These are phyloP conservation scores for Daldinia bambusicola DNA, from an alignment of 495 filamentous ascomycete genomes.

Conservation along the genomic window DNA sequence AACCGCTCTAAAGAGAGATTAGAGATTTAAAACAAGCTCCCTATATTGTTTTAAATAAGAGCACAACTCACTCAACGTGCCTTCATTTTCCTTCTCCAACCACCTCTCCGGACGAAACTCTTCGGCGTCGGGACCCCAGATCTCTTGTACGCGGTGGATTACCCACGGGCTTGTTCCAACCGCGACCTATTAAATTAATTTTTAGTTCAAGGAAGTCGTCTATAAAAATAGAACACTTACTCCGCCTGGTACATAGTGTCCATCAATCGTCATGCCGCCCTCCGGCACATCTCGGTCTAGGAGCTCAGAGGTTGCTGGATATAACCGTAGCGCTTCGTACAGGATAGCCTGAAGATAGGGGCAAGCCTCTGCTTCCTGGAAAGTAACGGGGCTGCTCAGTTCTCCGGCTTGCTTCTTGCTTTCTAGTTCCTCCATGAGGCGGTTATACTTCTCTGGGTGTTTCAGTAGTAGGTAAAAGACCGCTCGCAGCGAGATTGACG, in stretches of 20 bases:
- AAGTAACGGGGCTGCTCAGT: background rate
- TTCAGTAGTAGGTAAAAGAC: background rate
- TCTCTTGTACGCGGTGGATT: background rate
- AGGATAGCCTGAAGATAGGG: background rate
- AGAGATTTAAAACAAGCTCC: background rate
- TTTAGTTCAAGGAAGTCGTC: background rate
- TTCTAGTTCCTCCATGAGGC: background rate
- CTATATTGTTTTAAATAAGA: background rate
- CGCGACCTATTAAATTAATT: background rate
- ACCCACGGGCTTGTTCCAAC: background rate
- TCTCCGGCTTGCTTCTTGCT: background rate
- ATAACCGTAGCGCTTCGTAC: background rate
- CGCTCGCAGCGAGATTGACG: background rate
- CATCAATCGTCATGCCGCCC: background rate
- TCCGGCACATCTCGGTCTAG: conserved; percentile 3
- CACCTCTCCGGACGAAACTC: background rate
- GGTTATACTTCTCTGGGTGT: background rate
- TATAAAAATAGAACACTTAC: background rate
- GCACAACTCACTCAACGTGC: background rate
- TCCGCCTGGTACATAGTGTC: background rate
- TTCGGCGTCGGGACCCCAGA: background rate
- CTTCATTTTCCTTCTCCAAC: background rate
- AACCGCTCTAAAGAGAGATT: background rate
- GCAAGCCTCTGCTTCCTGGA: background rate
- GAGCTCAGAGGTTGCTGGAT: background rate